Evolutionary conservation across 2,329 filamentous ascomycete species (phyloP).

Genomic region (Phaeosphaeriaceae sp.): DNA sequence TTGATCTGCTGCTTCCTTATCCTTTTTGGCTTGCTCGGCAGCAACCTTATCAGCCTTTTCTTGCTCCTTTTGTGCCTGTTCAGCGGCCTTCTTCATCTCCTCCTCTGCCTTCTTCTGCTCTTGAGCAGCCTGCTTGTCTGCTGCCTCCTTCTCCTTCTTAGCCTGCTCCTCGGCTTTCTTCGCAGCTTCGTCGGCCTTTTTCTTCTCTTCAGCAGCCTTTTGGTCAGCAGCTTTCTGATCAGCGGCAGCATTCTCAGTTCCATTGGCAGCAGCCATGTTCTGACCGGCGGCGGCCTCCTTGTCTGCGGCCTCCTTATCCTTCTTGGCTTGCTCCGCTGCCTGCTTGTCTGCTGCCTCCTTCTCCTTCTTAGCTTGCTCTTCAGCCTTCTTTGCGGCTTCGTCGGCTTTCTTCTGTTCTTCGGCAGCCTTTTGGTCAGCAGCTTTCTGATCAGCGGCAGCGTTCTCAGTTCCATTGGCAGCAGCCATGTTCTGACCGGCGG

Average conservation of each 20-base stretch:
- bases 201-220: background rate
- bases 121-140: constrained; percentile 4
- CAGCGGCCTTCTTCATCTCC: constrained; percentile 6
- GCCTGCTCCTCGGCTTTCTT: constrained; percentile 5
- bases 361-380: constrained; percentile 1
- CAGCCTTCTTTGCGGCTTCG: constrained; percentile 5
- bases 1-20: constrained; percentile 1
- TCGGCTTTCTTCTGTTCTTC: background rate
- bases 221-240: constrained; percentile 9
- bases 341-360: constrained; percentile 2
- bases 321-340: constrained; percentile 1
- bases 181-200: background rate
- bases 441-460: constrained; percentile 9
- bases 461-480: background rate
- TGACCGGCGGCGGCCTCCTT: constrained; percentile 1
- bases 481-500: constrained; percentile 1
- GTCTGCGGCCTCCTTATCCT: constrained; percentile 2
- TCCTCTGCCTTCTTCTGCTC: constrained; percentile 1
- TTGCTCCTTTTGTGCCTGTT: background rate
- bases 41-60: background rate
- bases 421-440: constrained; percentile 1
- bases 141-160: constrained; percentile 2
- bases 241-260: constrained; percentile 2
- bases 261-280: background rate
- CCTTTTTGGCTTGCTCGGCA: constrained; percentile 4